These are phyloP conservation scores for Ophiocordyceps camponoti-leonardi DNA, from an alignment of 2,329 filamentous ascomycete genomes.

Conservation along the genomic window DNA sequence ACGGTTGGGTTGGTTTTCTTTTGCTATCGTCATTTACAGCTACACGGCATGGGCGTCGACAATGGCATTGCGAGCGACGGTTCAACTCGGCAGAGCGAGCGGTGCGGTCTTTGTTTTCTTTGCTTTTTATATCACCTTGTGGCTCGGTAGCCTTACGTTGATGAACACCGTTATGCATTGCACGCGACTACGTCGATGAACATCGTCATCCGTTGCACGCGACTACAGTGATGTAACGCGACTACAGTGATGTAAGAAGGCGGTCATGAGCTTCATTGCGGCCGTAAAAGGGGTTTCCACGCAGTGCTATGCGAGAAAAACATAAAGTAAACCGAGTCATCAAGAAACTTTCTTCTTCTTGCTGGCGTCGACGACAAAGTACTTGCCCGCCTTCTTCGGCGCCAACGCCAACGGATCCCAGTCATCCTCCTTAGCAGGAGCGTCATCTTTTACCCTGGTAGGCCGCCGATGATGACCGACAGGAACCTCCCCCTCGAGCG, in stretches of 20 bases:
- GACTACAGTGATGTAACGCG: not conserved
- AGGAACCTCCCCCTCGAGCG: constrained; percentile 41
- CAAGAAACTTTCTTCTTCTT: not conserved
- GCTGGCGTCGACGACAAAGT: constrained; percentile 54
- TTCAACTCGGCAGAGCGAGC: not conserved
- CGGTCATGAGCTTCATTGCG: not conserved
- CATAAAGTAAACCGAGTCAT: not conserved
- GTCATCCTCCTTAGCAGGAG: constrained; percentile 33
- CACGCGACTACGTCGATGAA: not conserved
- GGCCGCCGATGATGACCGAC: constrained; percentile 36
- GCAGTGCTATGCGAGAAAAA: not conserved
- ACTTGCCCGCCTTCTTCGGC: constrained; percentile 48
- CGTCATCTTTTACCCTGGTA: constrained; percentile 15
- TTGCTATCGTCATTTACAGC: not conserved
- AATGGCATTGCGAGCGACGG: not conserved
- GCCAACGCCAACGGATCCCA: constrained; percentile 59
- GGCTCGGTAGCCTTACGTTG: no score
- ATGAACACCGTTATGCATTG: no score
- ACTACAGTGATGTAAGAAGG: not conserved
- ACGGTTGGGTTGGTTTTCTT: not conserved
- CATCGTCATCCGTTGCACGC: not conserved
- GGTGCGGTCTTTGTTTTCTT: not conserved
- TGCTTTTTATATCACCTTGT: not conserved
- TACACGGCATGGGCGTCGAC: no score
- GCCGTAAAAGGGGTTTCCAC: constrained; percentile 1